Conservation (phyloP, 495 filamentous ascomycete genomes). For the Aspergillus incahuasiensis region DNA sequence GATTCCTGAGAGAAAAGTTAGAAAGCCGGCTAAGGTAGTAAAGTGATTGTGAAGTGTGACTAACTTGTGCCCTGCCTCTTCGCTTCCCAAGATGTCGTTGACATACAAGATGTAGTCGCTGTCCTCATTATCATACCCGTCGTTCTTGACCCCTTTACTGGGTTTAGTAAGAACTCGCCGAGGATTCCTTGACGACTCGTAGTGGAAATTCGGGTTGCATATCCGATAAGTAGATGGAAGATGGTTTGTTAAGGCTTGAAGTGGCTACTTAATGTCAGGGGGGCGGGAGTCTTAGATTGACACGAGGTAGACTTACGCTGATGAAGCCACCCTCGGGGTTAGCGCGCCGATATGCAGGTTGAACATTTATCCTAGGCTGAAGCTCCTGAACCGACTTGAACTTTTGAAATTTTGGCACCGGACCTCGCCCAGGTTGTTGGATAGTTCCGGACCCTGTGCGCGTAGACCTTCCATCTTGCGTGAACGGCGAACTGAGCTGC, state of each 20-base stretch:
- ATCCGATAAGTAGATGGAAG: slow-evolving; percentile 95
- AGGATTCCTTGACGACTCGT: slow-evolving; percentile 98
- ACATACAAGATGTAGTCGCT: slow-evolving; percentile 99
- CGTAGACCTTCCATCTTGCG: slow-evolving; percentile 70
- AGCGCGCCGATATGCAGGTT: slow-evolving; percentile 87
- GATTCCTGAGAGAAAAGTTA: too few species aligned
- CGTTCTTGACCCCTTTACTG: slow-evolving; percentile 97
- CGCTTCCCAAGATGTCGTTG: slow-evolving; percentile 96
- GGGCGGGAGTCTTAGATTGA: slow-evolving; percentile 1
- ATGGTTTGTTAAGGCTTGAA: slow-evolving; percentile 93
- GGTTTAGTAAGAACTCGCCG: slow-evolving; percentile 97
- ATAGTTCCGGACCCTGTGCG: slow-evolving; percentile 42
- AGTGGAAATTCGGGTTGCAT: slow-evolving; percentile 97
- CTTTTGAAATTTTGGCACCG: slow-evolving; percentile 83
- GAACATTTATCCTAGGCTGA: slow-evolving; percentile 73
- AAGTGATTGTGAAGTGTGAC: slow-evolving; percentile 20
- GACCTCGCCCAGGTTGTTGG: slow-evolving; percentile 55
- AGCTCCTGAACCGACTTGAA: slow-evolving; percentile 68
- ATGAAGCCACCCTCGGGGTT: slow-evolving; percentile 99
- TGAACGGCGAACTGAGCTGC: slow-evolving; percentile 67
- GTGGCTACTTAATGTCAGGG: slow-evolving; percentile 54
- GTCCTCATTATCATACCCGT: slow-evolving; percentile 98
- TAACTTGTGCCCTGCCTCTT: slow-evolving; percentile 96
- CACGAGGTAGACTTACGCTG: slow-evolving; percentile 63
- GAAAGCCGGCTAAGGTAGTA: neutral